phyloP scores from a whole-genome alignment of 768 basidiomycete genomes.

The Tephrocybe sp. region DNA sequence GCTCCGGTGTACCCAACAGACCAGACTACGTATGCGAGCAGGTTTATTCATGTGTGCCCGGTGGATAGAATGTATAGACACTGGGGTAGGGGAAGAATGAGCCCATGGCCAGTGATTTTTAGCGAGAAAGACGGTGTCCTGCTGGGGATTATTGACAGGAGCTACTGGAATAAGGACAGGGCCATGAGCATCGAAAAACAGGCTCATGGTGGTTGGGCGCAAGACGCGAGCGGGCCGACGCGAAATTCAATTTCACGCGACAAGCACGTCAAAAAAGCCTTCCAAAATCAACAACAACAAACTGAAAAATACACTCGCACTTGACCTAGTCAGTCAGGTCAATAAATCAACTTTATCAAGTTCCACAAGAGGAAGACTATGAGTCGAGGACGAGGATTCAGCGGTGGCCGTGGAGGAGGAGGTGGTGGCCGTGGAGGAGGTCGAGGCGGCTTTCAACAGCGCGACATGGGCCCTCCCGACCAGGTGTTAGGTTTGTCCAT shows the following conservation, averaged over 20 bases:
- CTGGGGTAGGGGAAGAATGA: constrained; percentile 9
- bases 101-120: constrained; percentile 27
- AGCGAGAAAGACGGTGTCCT: constrained; percentile 27
- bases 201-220: constrained; percentile 20
- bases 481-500: constrained; percentile 61
- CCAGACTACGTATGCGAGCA: constrained; percentile 13
- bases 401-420: constrained; percentile 55
- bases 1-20: constrained; percentile 32
- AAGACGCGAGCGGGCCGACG: constrained; percentile 6
- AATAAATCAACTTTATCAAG: constrained; percentile 1
- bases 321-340: neutral
- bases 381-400: constrained; percentile 40
- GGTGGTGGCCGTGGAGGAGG: constrained; percentile 62
- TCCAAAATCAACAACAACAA: constrained; percentile 13
- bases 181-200: constrained; percentile 24
- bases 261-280: neutral
- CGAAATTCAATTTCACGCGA: constrained; percentile 9
- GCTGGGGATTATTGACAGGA: constrained; percentile 15
- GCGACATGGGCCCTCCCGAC: constrained; percentile 78
- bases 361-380: too few species aligned
- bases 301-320: constrained; percentile 10
- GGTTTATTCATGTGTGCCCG: neutral
- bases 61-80: constrained; percentile 15
- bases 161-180: constrained; percentile 25
- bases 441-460: constrained; percentile 69